Conservation (phyloP, 768 basidiomycete species). For the Suillus subaureus region DNA sequence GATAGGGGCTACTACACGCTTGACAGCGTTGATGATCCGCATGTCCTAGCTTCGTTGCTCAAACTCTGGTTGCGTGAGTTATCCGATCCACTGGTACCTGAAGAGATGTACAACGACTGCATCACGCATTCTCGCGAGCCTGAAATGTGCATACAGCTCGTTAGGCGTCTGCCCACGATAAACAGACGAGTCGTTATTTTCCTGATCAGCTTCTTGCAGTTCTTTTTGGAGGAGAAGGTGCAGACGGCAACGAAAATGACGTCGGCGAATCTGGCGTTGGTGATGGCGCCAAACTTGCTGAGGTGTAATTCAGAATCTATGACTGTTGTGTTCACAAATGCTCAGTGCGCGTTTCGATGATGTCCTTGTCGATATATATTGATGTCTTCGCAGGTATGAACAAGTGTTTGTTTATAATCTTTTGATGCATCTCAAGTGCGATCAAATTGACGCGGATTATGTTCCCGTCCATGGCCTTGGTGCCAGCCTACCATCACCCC, state of each 20-base stretch:
- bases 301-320: slow-evolving; percentile 88
- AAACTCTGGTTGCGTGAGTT: slow-evolving; percentile 95
- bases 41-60: slow-evolving; percentile 85
- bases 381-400: slow-evolving; percentile 63
- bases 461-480: slow-evolving; percentile 79
- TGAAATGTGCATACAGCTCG: slow-evolving; percentile 69
- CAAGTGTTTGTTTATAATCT: slow-evolving; percentile 88
- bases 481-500: slow-evolving; percentile 51
- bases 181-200: slow-evolving; percentile 87
- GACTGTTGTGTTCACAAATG: slow-evolving; percentile 87
- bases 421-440: slow-evolving; percentile 75
- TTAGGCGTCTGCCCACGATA: slow-evolving; percentile 79
- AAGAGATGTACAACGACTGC: slow-evolving; percentile 91
- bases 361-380: not conserved
- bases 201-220: slow-evolving; percentile 87
- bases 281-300: slow-evolving; percentile 90
- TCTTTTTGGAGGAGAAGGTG: slow-evolving; percentile 81
- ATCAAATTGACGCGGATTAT: slow-evolving; percentile 76
- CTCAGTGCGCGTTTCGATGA: slow-evolving; percentile 61
- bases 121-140: slow-evolving; percentile 69
- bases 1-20: slow-evolving; percentile 90
- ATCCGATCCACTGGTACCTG: slow-evolving; percentile 88
- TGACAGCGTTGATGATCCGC: slow-evolving; percentile 88
- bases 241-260: slow-evolving; percentile 86
- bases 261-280: slow-evolving; percentile 80